Evolutionary conservation across 129 eudicot species (phyloP), one percentile per base, ranked within the genome.

Genomic region (Apium graveolens): DNA sequence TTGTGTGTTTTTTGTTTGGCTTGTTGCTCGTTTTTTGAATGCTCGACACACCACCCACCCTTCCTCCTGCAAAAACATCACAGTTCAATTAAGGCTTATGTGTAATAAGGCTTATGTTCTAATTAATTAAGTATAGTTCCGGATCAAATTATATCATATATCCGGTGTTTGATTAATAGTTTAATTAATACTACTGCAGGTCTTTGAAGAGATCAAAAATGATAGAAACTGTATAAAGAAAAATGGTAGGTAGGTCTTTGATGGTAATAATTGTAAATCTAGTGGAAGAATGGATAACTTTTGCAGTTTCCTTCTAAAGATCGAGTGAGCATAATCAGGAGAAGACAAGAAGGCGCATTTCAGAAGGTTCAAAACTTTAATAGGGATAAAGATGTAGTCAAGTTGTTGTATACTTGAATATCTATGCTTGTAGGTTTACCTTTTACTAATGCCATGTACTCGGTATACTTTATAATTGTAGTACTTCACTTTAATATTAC

Each of bases 41-140:
- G 97, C 98, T 76, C 97, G 89, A 76, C 98, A 94, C 43, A 94
- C 98, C 41, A 94, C 98, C 98, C 98, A 94, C 44, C 98, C 98
- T 85, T 92, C 97, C 84, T 91, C 97, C 97, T 91, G 89, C 81
- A 79, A 44, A 66, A 21, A 5, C 9, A 14, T 60, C n/a, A 9
- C 39, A 29, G 21, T 60, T 7, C n/a, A 18, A 1, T n/a, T n/a
- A n/a, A 5, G 6, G 20, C 34, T 69, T 12, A 4, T 38, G 41
- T 38, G 3, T 38, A 2, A 35, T 66, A 16, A 14, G 11, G n/a
- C 39, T 6, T 16, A 43, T 32, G 17, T 35, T 66, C 20, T 8
- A 5, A 13, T 49, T 18, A 20, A 18, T 49, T 18, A 20, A 18
- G n/a, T 44, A 11, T 49, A 49, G 60, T 6, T 21, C 11, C 5